Evolutionary conservation across 352 stramenopile species (phyloP).

Genomic region (Phytopythium oedochilum): DNA sequence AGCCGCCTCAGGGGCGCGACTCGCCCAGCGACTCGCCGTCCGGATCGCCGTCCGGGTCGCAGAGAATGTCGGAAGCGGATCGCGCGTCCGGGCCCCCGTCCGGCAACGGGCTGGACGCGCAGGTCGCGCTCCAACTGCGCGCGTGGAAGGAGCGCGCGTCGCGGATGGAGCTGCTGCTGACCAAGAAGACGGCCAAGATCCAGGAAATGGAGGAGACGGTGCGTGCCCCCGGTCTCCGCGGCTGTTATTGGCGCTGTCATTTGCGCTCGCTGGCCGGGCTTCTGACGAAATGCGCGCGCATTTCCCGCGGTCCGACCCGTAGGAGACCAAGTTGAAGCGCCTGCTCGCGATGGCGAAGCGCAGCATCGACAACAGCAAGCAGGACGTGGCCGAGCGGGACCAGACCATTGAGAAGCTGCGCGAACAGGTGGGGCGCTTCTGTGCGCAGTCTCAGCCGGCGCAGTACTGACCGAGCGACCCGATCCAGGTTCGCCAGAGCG

Average conservation of each 20-base stretch:
- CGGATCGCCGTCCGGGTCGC: not conserved
- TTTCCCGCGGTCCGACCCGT: not conserved
- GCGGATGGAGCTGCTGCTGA: constrained; percentile 57
- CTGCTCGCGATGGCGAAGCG: constrained; percentile 84
- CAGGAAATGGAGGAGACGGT: constrained; percentile 79
- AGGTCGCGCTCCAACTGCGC: constrained; percentile 28
- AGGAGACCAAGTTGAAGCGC: constrained; percentile 81
- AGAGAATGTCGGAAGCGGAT: not conserved
- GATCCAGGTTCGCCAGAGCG: constrained; percentile 23
- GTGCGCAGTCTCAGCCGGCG: not conserved
- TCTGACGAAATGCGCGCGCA: not conserved
- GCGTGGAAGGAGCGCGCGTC: constrained; percentile 57
- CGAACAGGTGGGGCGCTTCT: constrained; percentile 20
- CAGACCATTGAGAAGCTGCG: constrained; percentile 39
- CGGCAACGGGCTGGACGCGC: constrained; percentile 14
- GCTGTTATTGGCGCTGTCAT: not conserved
- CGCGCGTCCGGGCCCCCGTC: not conserved
- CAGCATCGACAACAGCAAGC: constrained; percentile 88
- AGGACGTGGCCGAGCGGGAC: constrained; percentile 70
- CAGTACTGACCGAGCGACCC: not conserved
- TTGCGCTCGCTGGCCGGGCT: not conserved
- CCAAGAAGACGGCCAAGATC: constrained; percentile 67
- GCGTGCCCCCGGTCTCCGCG: not conserved
- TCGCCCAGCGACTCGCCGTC: not conserved
- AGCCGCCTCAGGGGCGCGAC: not conserved